These are phyloP conservation scores for Trematosphaeria pertusa DNA, from an alignment of 2,329 filamentous ascomycete genomes.

Conservation along the genomic window DNA sequence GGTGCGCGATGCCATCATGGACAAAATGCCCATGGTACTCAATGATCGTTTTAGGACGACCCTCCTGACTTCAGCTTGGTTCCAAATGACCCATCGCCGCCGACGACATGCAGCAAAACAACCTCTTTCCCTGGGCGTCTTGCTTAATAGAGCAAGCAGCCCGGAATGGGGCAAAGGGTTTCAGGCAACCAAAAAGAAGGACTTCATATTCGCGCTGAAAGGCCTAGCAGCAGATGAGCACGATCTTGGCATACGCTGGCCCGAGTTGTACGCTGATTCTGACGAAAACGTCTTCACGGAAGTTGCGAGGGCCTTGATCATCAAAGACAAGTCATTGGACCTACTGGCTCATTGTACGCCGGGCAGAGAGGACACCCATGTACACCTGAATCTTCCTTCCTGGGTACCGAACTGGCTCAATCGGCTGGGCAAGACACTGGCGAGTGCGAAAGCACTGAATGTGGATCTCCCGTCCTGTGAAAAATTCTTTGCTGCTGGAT, in stretches of 20 bases:
- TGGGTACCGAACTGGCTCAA: not conserved
- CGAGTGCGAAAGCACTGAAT: not conserved
- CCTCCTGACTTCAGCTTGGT: not conserved
- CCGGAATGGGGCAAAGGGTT: not conserved
- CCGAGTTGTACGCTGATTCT: not conserved
- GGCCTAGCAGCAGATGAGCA: not conserved
- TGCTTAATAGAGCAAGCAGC: not conserved
- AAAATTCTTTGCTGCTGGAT: no score
- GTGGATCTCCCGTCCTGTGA: not conserved
- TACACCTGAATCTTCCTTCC: not conserved
- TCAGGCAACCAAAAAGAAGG: not conserved
- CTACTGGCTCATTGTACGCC: not conserved
- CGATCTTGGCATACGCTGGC: not conserved
- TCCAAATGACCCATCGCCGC: not conserved
- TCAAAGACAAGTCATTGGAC: not conserved
- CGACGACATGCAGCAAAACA: not conserved
- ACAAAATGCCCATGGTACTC: not conserved
- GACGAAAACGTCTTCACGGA: not conserved
- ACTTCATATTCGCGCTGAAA: not conserved
- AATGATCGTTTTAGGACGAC: no score
- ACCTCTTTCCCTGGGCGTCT: not conserved
- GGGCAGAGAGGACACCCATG: not conserved
- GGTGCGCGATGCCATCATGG: not conserved
- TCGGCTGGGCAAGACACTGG: not conserved
- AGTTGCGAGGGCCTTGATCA: not conserved